Conservation (phyloP, 2,329 filamentous ascomycete species). For the Coniella lustricola region DNA sequence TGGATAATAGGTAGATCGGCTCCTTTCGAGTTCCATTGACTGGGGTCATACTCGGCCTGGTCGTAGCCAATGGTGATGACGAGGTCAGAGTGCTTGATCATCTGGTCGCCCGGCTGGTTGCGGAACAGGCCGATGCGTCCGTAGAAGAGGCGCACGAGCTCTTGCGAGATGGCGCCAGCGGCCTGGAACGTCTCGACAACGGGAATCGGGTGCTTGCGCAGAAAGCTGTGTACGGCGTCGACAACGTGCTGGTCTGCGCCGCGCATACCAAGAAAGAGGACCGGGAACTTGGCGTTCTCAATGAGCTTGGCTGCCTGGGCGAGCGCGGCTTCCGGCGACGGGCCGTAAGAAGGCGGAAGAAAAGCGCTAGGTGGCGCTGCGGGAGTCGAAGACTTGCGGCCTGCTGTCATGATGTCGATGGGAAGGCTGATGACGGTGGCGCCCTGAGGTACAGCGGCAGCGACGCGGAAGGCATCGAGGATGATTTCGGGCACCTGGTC, state of each 20-base stretch:
- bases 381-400: constrained; percentile 27
- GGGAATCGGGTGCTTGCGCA: constrained; percentile 34
- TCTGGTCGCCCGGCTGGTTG: constrained; percentile 39
- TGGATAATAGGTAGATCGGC: constrained; percentile 34
- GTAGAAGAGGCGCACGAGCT: constrained; percentile 37
- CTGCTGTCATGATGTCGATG: constrained; percentile 35
- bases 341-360: constrained; percentile 32
- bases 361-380: constrained; percentile 34
- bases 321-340: constrained; percentile 27
- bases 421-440: constrained; percentile 36
- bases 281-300: constrained; percentile 29
- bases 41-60: constrained; percentile 40
- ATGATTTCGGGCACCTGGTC: constrained; percentile 41
- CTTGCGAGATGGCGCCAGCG: constrained; percentile 36
- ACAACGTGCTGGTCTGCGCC: constrained; percentile 34
- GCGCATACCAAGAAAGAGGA: constrained; percentile 38
- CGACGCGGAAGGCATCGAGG: constrained; percentile 37
- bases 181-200: constrained; percentile 46
- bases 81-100: constrained; percentile 35
- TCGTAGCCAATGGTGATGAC: constrained; percentile 40
- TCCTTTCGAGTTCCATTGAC: constrained; percentile 33
- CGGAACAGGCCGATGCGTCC: constrained; percentile 41
- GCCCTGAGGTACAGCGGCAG: constrained; percentile 33
- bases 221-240: constrained; percentile 32
- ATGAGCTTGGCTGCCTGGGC: constrained; percentile 28